Base-by-base conservation (phyloP, 1,284 basidiomycete genomes). In the Trichosporon ovoides region DNA sequence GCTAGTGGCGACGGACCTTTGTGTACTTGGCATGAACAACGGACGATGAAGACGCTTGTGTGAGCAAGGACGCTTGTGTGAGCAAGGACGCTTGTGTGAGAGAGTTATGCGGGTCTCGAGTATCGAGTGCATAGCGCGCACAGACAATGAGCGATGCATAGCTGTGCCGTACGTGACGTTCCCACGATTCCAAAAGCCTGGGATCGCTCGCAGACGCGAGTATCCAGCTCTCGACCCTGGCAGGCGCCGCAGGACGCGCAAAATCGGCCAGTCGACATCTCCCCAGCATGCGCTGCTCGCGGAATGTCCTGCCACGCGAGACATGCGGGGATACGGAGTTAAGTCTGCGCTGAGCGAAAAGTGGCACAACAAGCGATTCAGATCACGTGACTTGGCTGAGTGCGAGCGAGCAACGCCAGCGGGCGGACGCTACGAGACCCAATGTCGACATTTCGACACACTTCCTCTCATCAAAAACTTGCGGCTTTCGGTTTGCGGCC, bases 401-500 rank as follows among this genome's bases (percentile, higher is more conserved):
- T 48, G 22, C 10, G 24, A 10, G 43, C 43, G 7, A 11, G 43
- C 43, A 48, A 48, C 43, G 43, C 43, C 43, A 28, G 43, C 43
- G 43, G 22, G 28, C 43, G 16, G 43, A 28, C 11, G 43, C 43
- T 50, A 34, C 49, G 49, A 50, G 49, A 19, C 28, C 35, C 49
- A 50, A 33, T 35, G 49, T 35, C 49, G 49, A 33, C 18, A 35
- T 35, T 12, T 35, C 34, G 49, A 33, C 18, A 19, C 49, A 20
- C 49, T 50, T 35, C 22, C 31, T 50, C 33, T 12, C 49, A 50
- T 18, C 49, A 50, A 50, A 46, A 52, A 52, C 28, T 48, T 24
- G 34, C 35, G 20, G 50, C 50, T 35, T 52, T 52, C 34, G 50
- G 34, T 52, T 52, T 48, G 43, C 43, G 43, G 50, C 50, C 50